These are phyloP conservation scores for Mortierella sp. DNA, from an alignment of 371 early-diverging fungal species.

Conservation along the genomic window DNA sequence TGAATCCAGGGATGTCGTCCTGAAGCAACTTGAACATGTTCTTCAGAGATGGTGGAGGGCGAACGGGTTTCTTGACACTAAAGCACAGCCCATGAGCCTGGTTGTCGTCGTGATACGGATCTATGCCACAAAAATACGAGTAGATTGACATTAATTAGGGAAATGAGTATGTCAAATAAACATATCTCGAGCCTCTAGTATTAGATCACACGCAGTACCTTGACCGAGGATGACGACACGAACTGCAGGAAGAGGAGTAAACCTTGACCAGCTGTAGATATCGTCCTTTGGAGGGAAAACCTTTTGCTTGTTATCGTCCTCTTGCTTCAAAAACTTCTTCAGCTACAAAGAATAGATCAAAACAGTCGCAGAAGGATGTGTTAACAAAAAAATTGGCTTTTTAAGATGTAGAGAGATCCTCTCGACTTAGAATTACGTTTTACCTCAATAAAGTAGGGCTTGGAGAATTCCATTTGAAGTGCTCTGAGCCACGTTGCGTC, in stretches of 20 bases:
- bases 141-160: too few relatives aligned
- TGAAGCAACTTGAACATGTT: slow-evolving; percentile 95
- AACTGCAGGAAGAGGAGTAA: slow-evolving; percentile 71
- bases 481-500: slow-evolving; percentile 81
- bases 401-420: not conserved
- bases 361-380: not conserved
- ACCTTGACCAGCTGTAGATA: slow-evolving; percentile 86
- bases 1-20: slow-evolving; percentile 74
- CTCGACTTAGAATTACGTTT: not conserved
- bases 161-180: too few relatives aligned
- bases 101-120: slow-evolving; percentile 95
- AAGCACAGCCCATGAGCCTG: slow-evolving; percentile 97
- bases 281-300: slow-evolving; percentile 82
- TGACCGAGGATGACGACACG: slow-evolving; percentile 94
- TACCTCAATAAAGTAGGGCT: slow-evolving; percentile 83
- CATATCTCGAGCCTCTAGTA: too few relatives aligned
- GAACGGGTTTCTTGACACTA: slow-evolving; percentile 83
- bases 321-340: slow-evolving; percentile 77
- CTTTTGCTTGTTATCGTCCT: slow-evolving; percentile 55
- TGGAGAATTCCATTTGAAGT: slow-evolving; percentile 75
- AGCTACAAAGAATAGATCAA: slow-evolving; percentile 58
- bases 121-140: too few relatives aligned
- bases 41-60: slow-evolving; percentile 88
- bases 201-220: too few relatives aligned
- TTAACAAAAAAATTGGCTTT: not conserved